These are phyloP conservation scores for Thymus quinquecostatus DNA, from an alignment of 257 asterid species.

Conservation along the genomic window DNA sequence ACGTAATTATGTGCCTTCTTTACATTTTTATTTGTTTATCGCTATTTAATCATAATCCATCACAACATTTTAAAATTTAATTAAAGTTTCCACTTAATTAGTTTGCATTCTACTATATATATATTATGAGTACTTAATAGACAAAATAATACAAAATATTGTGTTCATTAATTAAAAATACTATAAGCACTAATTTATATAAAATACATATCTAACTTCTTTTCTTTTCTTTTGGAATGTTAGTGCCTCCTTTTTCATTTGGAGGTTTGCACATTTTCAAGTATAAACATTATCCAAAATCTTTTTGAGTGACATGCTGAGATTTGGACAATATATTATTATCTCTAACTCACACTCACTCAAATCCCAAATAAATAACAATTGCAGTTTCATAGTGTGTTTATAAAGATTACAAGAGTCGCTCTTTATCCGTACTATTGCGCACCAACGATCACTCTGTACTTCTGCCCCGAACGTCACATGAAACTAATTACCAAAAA, in stretches of 20 bases:
- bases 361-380: not conserved
- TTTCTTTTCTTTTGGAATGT: not conserved
- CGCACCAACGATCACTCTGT: no score
- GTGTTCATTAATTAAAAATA: no score
- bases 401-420: not conserved
- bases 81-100: no score
- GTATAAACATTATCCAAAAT: conserved; percentile 17
- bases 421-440: no score
- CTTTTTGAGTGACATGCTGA: conserved; percentile 19
- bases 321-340: conserved; percentile 4
- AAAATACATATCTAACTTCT: not conserved
- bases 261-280: conserved; percentile 16
- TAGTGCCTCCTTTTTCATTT: conserved; percentile 10
- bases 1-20: no score
- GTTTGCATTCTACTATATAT: no score
- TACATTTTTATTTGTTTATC: no score
- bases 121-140: no score
- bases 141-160: no score
- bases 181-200: not conserved
- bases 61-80: no score
- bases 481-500: not conserved
- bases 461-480: no score
- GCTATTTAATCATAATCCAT: no score
- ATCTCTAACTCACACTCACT: not conserved
- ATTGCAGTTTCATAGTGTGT: not conserved